Base-by-base conservation (phyloP, 495 filamentous ascomycete species). In the Penicillium canariense region DNA sequence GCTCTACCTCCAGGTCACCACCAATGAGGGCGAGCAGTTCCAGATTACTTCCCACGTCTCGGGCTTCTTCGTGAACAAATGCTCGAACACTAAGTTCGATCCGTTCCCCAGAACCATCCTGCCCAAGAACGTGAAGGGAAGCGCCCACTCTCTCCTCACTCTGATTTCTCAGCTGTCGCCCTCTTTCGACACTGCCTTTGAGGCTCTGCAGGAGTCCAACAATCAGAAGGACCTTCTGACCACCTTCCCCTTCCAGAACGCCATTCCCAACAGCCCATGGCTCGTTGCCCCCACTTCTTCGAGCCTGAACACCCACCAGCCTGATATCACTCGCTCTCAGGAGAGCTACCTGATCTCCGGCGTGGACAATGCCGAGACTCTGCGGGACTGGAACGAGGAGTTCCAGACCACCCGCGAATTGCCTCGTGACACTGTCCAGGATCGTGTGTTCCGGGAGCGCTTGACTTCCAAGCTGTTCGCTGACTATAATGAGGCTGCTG, bases 311-410 rank as follows among this genome's bases (percentile, higher is more conserved):
- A 72, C 83, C 43, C 95, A 97, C 69, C 83, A 86, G 61, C 59
- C 91, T 15, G 95, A 99, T 63, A 81, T 89, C 45, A 89, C 90
- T 5, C 86, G 95, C 34, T 87, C 91, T 15, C 95, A 99, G 71
- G 95, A 99, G 74, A 88, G 86, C 50, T 97, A 89, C 69, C 77
- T 99, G 53, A 82, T 96, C 39, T 80, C 88, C 28, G 95, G 95
- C 8, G 86, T 89, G 22, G 95, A 99, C 58, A 95, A 91, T 59
- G 86, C 90, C 0, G 95, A 99, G 59, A 93, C 94, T 0, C 72
- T 99, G 59, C 82, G 95, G 20, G 95, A 99, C 69, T 99, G 95
- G 90, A 99, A 99, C 65, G 95, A 99, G 69, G 95, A 99, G 65
- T 96, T 99, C 70, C 95, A 97, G 66, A 95, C 92, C 5, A 96